Evolutionary conservation across 2,329 filamentous ascomycete species (phyloP).

Genomic region (Xylariaceae sp.): DNA sequence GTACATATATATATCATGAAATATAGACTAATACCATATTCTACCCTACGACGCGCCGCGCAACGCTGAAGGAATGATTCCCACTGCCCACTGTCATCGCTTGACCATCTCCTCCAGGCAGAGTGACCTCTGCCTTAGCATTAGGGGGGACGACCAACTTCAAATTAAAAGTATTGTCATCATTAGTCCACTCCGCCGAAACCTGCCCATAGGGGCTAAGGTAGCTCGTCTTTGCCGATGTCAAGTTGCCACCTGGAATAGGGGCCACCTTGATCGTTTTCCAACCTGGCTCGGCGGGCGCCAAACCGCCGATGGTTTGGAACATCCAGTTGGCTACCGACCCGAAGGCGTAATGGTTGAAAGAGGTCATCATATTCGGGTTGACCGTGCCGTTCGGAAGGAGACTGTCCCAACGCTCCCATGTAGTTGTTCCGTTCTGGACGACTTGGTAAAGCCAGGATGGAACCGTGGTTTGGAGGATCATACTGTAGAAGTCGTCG

Average conservation of each 20-base stretch:
- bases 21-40: no score
- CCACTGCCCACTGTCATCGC: constrained; percentile 33
- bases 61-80: constrained; percentile 26
- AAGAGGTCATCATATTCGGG: constrained; percentile 54
- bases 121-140: constrained; percentile 28
- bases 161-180: constrained; percentile 31
- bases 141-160: constrained; percentile 35
- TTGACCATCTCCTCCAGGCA: constrained; percentile 26
- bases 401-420: constrained; percentile 59
- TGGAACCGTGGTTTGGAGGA: constrained; percentile 51
- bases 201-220: constrained; percentile 44
- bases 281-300: constrained; percentile 48
- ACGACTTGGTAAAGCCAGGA: constrained; percentile 56
- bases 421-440: constrained; percentile 54
- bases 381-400: constrained; percentile 52
- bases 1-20: no score
- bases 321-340: constrained; percentile 56
- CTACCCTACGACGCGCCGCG: not conserved
- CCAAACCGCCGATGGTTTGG: constrained; percentile 49
- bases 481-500: constrained; percentile 52
- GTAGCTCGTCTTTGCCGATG: constrained; percentile 38
- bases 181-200: constrained; percentile 38
- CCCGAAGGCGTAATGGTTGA: constrained; percentile 58
- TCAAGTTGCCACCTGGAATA: constrained; percentile 46
- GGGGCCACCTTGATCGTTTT: constrained; percentile 45